Evolutionary conservation across 2,329 filamentous ascomycete species (phyloP).

Genomic region (Phoma sp.): DNA sequence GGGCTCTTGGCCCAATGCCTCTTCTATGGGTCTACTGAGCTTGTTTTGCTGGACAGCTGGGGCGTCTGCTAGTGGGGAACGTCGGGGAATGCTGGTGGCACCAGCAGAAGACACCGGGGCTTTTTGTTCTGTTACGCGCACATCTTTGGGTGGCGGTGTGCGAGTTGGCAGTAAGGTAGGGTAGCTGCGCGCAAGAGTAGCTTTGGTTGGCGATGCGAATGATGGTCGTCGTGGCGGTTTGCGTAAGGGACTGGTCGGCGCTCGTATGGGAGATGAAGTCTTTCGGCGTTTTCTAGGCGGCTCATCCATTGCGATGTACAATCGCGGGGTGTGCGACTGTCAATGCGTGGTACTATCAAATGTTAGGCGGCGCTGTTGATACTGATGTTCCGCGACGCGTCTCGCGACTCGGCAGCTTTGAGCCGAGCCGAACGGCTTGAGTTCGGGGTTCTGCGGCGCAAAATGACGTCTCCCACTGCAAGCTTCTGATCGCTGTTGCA

Average conservation of each 20-base stretch:
- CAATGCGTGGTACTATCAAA: background rate
- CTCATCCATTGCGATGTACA: constrained; percentile 35
- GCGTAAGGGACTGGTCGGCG: constrained; percentile 33
- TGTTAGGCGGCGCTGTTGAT: constrained; percentile 12
- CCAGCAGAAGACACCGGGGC: constrained; percentile 12
- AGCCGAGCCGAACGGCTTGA: background rate
- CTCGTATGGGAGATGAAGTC: constrained; percentile 37
- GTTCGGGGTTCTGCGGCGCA: constrained; percentile 22
- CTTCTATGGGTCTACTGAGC: constrained; percentile 17
- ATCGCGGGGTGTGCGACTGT: background rate
- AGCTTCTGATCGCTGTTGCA: constrained; percentile 12
- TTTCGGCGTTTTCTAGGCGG: constrained; percentile 44
- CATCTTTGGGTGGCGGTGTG: background rate
- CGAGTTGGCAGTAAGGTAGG: constrained; percentile 37
- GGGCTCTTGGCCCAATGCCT: constrained; percentile 8
- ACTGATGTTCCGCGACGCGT: constrained; percentile 31
- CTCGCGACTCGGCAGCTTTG: constrained; percentile 3
- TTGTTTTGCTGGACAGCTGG: constrained; percentile 22
- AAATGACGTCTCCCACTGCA: constrained; percentile 40
- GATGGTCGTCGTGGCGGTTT: constrained; percentile 45
- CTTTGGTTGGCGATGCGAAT: constrained; percentile 49
- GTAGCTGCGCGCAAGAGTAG: constrained; percentile 48
- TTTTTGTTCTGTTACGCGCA: background rate
- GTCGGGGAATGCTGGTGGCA: constrained; percentile 19
- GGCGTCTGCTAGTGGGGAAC: constrained; percentile 24